Percentiles rank a stretch among this genome's conserved stretches.
Evolutionary conservation across 225 moss, liverwort and hornwort genomes (phyloP).

Genomic region (Bryum argenteum): DNA sequence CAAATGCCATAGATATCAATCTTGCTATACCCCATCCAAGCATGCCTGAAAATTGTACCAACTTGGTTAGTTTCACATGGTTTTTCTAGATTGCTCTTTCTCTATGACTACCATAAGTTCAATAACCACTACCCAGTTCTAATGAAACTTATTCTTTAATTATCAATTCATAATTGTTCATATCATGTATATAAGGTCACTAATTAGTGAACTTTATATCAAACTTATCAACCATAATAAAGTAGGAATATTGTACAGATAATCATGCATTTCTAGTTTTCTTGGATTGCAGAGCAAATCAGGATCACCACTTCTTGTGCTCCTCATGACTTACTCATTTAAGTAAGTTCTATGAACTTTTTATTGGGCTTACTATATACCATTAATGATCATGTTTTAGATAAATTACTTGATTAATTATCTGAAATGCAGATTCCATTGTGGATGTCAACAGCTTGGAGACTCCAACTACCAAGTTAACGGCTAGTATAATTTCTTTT

Average conservation of each 20-base stretch:
- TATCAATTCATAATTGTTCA: background rate
- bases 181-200: background rate
- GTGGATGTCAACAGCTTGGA: slow-evolving; percentile 55
- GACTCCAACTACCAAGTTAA: slow-evolving; percentile 47
- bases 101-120: background rate
- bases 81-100: background rate
- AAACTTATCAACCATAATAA: background rate
- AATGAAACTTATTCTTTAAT: background rate
- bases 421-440: slow-evolving; percentile 29
- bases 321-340: slow-evolving; percentile 52
- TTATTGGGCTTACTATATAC: background rate
- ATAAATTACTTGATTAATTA: slow-evolving; percentile 15
- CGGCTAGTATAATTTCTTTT: slow-evolving; percentile 39
- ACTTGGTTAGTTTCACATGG: slow-evolving; percentile 37
- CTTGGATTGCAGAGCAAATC: slow-evolving; percentile 53
- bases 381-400: slow-evolving; percentile 7
- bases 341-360: slow-evolving; percentile 32
- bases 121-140: background rate
- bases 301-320: slow-evolving; percentile 49
- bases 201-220: background rate
- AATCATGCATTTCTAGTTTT: slow-evolving; percentile 1
- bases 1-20: slow-evolving; percentile 50
- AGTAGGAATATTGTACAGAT: too few species aligned
- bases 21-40: slow-evolving; percentile 40
- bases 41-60: slow-evolving; percentile 42